Conservation (phyloP, 2,329 filamentous ascomycete genomes). For the Aspergillus proliferans region DNA sequence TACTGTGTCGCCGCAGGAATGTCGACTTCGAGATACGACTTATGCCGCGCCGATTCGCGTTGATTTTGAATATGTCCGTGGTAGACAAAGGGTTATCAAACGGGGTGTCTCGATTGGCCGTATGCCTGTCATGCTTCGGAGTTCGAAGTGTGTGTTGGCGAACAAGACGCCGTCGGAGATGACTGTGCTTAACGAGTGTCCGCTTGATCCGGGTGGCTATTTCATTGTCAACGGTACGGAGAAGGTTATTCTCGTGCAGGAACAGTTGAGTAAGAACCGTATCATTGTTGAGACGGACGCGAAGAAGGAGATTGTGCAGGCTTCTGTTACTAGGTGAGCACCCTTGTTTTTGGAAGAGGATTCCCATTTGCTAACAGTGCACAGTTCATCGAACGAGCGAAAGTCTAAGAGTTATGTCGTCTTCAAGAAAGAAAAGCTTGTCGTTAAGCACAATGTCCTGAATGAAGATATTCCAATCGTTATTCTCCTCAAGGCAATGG, state of each 20-base stretch:
- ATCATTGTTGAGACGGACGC: constrained; percentile 91
- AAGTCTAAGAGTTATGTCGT: constrained; percentile 97
- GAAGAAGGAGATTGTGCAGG: constrained; percentile 89
- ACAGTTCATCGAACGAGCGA: constrained; percentile 88
- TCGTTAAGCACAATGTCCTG: constrained; percentile 85
- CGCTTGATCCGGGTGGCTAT: constrained; percentile 91
- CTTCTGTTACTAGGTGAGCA: constrained; percentile 70
- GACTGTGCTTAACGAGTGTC: constrained; percentile 90
- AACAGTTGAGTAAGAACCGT: constrained; percentile 98
- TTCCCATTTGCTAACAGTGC: constrained; percentile 9
- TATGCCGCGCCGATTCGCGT: constrained; percentile 92
- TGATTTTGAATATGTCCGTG: constrained; percentile 83
- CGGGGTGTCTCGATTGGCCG: constrained; percentile 74
- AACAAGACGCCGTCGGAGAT: constrained; percentile 81
- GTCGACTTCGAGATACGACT: constrained; percentile 92
- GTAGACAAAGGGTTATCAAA: constrained; percentile 67
- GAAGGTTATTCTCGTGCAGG: constrained; percentile 97
- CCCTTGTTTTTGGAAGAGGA: neutral
- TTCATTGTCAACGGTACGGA: constrained; percentile 97
- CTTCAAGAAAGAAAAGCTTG: constrained; percentile 86
- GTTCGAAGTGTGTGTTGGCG: constrained; percentile 81
- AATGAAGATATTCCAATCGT: constrained; percentile 93
- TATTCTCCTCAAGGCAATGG: constrained; percentile 86
- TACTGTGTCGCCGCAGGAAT: constrained; percentile 85
- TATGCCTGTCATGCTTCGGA: constrained; percentile 95